A percentile compares a stretch with the other conserved stretches of the same genome.
phyloP scores from a whole-genome alignment of 805 yeast species.

The Candida fluviatilis region DNA sequence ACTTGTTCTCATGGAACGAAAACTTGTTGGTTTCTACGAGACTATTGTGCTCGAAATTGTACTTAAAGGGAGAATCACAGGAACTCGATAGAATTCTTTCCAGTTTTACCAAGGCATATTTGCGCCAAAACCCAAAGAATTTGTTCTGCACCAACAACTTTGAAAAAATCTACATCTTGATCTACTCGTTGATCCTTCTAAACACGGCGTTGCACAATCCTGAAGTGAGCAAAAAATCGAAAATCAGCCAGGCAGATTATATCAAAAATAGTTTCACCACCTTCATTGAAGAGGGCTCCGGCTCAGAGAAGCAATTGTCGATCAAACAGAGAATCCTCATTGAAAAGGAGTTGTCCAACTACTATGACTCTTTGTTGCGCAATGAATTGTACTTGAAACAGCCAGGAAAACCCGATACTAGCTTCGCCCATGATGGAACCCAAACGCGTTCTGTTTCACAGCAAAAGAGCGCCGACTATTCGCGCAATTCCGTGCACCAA shows the following conservation, averaged over 20 bases:
- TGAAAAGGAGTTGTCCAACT: constrained; percentile 40
- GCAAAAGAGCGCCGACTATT: not conserved
- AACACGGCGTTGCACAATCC: constrained; percentile 73
- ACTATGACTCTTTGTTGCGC: constrained; percentile 39
- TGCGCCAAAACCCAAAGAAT: constrained; percentile 42
- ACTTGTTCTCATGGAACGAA: constrained; percentile 42
- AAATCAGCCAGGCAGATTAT: constrained; percentile 38
- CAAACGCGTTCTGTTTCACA: no score
- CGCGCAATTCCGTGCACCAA: not conserved
- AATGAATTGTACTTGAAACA: constrained; percentile 38
- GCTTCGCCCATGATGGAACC: no score
- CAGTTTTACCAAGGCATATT: constrained; percentile 64
- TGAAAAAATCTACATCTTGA: constrained; percentile 61
- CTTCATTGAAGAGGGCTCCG: constrained; percentile 33
- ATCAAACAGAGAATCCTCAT: constrained; percentile 40
- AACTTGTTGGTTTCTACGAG: constrained; percentile 56
- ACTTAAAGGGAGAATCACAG: constrained; percentile 78
- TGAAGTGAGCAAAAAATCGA: constrained; percentile 33
- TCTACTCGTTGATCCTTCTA: constrained; percentile 66
- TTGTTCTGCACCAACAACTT: constrained; percentile 47
- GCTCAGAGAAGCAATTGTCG: constrained; percentile 21
- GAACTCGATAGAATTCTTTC: constrained; percentile 72
- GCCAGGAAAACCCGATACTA: constrained; percentile 1
- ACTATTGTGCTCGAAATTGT: constrained; percentile 58
- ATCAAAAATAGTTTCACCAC: constrained; percentile 40